A percentile compares a stretch with the other conserved stretches of the same genome.
Conservation (phyloP, 169 alveolate species). For the Plasmodium ovale region DNA sequence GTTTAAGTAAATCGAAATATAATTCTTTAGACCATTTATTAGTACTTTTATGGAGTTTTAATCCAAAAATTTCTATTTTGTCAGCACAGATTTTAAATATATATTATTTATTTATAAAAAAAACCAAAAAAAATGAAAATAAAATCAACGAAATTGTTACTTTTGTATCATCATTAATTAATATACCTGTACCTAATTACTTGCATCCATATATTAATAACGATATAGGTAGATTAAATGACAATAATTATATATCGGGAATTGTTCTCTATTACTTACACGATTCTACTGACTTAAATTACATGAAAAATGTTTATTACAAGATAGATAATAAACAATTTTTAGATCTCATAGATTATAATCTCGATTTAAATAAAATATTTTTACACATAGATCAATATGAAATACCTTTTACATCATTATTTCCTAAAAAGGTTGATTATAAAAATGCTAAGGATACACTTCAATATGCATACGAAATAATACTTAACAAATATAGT, state of each 20-base stretch:
- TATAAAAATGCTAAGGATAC: conserved; percentile 30
- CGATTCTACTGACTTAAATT: conserved; percentile 20
- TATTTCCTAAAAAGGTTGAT: conserved; percentile 44
- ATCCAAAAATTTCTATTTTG: conserved; percentile 59
- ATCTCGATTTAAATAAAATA: conserved; percentile 34
- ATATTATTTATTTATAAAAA: conserved; percentile 58
- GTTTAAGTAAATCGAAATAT: conserved; percentile 82
- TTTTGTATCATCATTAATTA: conserved; percentile 34
- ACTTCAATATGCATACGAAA: conserved; percentile 35
- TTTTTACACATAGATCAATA: conserved; percentile 15
- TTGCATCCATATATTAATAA: conserved; percentile 65
- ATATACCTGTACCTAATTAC: conserved; percentile 42
- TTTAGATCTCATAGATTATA: conserved; percentile 44
- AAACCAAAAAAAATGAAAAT: conserved; percentile 74
- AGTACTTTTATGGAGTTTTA: conserved; percentile 66
- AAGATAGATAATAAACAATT: conserved; percentile 57
- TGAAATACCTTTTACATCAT: conserved; percentile 54
- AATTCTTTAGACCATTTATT: conserved; percentile 82
- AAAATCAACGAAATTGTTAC: conserved; percentile 63
- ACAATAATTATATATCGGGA: conserved; percentile 67
- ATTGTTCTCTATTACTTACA: conserved; percentile 64
- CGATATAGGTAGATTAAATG: conserved; percentile 57
- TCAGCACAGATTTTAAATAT: conserved; percentile 66
- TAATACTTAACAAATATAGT: conserved; percentile 17
- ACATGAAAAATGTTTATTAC: conserved; percentile 50